phyloP scores from a whole-genome alignment of 1,284 basidiomycete species.

The Phaffia rhodozyma region DNA sequence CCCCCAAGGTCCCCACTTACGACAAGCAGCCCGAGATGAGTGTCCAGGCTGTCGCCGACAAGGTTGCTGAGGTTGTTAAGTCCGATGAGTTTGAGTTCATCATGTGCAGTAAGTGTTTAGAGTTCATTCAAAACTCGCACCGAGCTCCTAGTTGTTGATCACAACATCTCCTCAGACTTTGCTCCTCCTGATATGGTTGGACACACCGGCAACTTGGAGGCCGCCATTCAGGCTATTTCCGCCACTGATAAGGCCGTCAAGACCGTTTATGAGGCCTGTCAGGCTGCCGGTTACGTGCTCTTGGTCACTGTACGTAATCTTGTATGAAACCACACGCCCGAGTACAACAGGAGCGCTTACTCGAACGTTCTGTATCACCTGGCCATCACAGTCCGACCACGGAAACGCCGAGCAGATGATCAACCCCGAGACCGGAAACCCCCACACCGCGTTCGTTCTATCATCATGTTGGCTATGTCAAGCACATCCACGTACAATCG shows the following conservation, averaged over 20 bases:
- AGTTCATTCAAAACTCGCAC: too few species aligned
- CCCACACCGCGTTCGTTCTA: slow-evolving; percentile 52
- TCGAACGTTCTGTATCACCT: background rate
- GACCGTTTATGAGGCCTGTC: slow-evolving; percentile 68
- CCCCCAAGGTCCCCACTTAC: slow-evolving; percentile 80
- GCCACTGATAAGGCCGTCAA: slow-evolving; percentile 75
- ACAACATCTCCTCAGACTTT: slow-evolving; percentile 41
- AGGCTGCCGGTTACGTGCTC: slow-evolving; percentile 70
- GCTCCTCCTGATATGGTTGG: slow-evolving; percentile 93
- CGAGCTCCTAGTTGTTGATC: too few species aligned
- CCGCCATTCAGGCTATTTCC: slow-evolving; percentile 69
- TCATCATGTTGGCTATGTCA: slow-evolving; percentile 5
- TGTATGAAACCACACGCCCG: slow-evolving; percentile 76
- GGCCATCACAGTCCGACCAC: slow-evolving; percentile 34
- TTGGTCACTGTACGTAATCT: slow-evolving; percentile 46
- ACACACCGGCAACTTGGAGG: slow-evolving; percentile 78
- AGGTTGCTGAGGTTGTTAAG: slow-evolving; percentile 71
- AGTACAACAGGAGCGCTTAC: background rate
- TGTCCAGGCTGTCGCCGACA: slow-evolving; percentile 70
- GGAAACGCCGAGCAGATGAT: slow-evolving; percentile 85
- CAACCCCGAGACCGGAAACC: slow-evolving; percentile 64
- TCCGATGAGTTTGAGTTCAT: slow-evolving; percentile 63
- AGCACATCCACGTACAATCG: background rate
- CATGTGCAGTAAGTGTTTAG: slow-evolving; percentile 52
- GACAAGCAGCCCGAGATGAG: slow-evolving; percentile 79